Evolutionary conservation across 2,329 filamentous ascomycete genomes (phyloP), one percentile per base, ranked within the genome.

Genomic region (Ophidiomyces ophidiicola): DNA sequence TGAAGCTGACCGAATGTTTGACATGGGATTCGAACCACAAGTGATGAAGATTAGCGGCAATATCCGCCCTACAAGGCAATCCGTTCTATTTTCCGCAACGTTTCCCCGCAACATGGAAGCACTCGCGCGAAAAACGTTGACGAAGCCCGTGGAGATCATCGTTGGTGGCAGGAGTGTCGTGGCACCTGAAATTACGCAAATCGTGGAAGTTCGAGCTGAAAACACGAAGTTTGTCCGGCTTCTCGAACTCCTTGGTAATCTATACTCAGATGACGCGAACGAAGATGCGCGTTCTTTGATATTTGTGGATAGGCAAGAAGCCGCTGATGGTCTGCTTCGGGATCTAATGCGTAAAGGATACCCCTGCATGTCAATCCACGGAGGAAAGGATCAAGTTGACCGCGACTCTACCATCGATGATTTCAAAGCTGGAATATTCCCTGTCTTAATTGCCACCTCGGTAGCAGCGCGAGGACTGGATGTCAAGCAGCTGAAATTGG

Each of bases 21-120:
- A 98, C 59, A 96, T 98, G 90, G 90, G 90, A 10, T 98, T 98
- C 55, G 88, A 94, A 62, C 88, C 90, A 2, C 90, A 98, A 59
- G 87, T 98, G 39, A 90, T 90, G 76, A 94, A 93, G 61, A 90
- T 98, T 43, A 78, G 96, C 56, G 77, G 78, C 48, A 94, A 90
- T 53, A 82, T 94, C 57, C 80, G 90, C 33, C 87, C 90, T 0
- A 83, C 94, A 57, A 79, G 83, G 36, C 90, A 98, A 57, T 94
- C 86, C 0, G 86, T 96, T 36, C 71, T 96, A 17, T 98, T 96
- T 60, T 96, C 90, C 0, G 90, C 90, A 3, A 98, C 90, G 0
- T 94, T 96, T 69, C 90, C 90, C 14, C 78, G 82, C 32, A 87
- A 88, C 47, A 93, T 98, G 70, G 85, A 94, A 56, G 78, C 82